phyloP scores from a whole-genome alignment of 23 red algal species.

The Gracilaria caudata region DNA sequence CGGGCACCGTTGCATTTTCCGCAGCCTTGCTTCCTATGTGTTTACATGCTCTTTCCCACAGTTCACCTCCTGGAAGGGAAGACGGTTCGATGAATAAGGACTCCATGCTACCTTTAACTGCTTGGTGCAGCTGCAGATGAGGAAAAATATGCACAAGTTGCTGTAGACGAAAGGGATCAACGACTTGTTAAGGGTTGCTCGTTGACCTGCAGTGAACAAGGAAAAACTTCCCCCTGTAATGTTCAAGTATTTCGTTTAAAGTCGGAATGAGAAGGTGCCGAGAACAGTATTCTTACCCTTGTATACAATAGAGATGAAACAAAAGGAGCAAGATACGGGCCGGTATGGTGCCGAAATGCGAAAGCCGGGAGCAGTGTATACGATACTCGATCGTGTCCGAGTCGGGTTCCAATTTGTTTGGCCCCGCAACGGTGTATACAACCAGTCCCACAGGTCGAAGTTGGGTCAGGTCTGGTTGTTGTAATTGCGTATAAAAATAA shows the following conservation, averaged over 20 bases:
- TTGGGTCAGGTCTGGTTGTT: neutral
- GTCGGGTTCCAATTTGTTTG: neutral
- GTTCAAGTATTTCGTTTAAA: neutral
- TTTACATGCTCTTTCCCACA: slow-evolving; percentile 38
- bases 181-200: neutral
- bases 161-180: neutral
- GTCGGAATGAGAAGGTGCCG: neutral
- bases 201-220: neutral
- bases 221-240: neutral
- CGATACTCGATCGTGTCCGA: neutral
- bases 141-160: neutral
- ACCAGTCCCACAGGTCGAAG: neutral
- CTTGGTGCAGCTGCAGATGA: neutral
- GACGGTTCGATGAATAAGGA: slow-evolving; percentile 74
- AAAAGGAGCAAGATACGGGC: neutral
- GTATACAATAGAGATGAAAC: neutral
- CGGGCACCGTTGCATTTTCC: neutral
- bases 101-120: slow-evolving; percentile 7
- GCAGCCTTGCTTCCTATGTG: neutral
- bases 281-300: neutral
- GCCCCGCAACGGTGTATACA: neutral
- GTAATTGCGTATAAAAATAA: neutral
- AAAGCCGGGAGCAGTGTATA: neutral
- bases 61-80: slow-evolving; percentile 69
- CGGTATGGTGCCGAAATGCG: neutral